phyloP scores from a whole-genome alignment of 805 yeast species.

The Kodamaea hsintzibuensis region DNA sequence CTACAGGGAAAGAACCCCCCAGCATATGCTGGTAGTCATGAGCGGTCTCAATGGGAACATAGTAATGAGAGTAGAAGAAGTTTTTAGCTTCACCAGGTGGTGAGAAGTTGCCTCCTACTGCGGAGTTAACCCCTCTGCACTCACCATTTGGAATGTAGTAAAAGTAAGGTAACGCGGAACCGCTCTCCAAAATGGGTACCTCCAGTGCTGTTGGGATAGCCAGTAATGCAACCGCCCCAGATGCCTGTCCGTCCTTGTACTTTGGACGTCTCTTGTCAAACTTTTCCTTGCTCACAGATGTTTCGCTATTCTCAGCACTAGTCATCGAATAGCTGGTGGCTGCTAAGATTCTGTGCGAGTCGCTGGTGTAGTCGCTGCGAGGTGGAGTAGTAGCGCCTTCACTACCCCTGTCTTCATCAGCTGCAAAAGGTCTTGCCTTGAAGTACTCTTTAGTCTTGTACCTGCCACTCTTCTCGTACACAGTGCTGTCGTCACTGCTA shows the following conservation, averaged over 20 bases:
- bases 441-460: neutral
- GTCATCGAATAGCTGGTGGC: neutral
- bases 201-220: neutral
- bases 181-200: neutral
- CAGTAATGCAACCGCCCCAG: neutral
- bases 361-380: neutral
- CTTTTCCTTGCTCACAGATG: neutral
- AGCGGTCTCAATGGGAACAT: slow-evolving; percentile 21
- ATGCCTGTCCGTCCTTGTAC: too few relatives aligned
- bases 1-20: slow-evolving; percentile 6
- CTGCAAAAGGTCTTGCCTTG: neutral
- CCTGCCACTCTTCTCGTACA: neutral
- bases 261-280: neutral
- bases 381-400: neutral
- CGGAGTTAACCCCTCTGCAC: neutral
- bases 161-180: slow-evolving; percentile 14
- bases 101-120: neutral
- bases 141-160: slow-evolving; percentile 17
- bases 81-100: neutral
- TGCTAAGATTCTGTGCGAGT: neutral
- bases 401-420: neutral
- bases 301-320: neutral
- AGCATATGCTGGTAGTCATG: slow-evolving; percentile 17
- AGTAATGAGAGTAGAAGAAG: slow-evolving; percentile 28
- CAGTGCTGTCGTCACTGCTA: neutral